These are phyloP conservation scores for Hericium alpestre DNA, from an alignment of 768 basidiomycete genomes.

Conservation along the genomic window DNA sequence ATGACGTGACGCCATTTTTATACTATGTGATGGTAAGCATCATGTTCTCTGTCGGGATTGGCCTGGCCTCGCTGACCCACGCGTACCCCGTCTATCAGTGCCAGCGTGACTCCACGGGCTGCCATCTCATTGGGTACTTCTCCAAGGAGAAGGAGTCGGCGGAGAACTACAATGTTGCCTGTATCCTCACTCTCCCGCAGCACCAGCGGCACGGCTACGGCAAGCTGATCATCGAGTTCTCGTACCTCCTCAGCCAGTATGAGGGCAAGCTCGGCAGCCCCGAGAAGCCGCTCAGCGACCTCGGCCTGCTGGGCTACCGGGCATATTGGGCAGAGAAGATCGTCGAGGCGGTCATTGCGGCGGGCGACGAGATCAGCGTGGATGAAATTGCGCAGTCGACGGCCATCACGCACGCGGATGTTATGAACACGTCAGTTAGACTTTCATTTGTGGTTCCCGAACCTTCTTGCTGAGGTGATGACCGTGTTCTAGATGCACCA, in stretches of 20 bases:
- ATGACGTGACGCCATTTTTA: slow-evolving; percentile 99
- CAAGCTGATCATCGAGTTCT: slow-evolving; percentile 92
- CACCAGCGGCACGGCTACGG: slow-evolving; percentile 96
- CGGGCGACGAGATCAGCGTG: slow-evolving; percentile 69
- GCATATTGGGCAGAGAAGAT: slow-evolving; percentile 98
- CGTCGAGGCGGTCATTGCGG: slow-evolving; percentile 73
- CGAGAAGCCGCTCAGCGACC: slow-evolving; percentile 93
- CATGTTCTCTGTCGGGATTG: neutral
- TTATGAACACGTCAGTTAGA: slow-evolving; percentile 90
- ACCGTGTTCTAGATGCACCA: slow-evolving; percentile 61
- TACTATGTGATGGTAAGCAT: slow-evolving; percentile 91
- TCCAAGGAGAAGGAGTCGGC: slow-evolving; percentile 98
- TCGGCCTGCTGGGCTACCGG: slow-evolving; percentile 85
- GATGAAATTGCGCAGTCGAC: slow-evolving; percentile 97
- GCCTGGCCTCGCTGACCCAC: neutral
- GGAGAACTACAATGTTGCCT: slow-evolving; percentile 97
- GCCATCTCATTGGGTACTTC: slow-evolving; percentile 95
- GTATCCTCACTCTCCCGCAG: slow-evolving; percentile 96
- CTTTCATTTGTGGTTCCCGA: neutral
- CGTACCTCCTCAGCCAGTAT: slow-evolving; percentile 93
- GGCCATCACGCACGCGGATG: slow-evolving; percentile 87
- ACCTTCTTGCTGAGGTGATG: neutral
- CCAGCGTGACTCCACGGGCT: slow-evolving; percentile 79
- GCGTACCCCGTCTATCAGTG: slow-evolving; percentile 38
- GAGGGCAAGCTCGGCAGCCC: slow-evolving; percentile 94